Conservation (phyloP, 139 green algal species). For the Nannochloris sp. region DNA sequence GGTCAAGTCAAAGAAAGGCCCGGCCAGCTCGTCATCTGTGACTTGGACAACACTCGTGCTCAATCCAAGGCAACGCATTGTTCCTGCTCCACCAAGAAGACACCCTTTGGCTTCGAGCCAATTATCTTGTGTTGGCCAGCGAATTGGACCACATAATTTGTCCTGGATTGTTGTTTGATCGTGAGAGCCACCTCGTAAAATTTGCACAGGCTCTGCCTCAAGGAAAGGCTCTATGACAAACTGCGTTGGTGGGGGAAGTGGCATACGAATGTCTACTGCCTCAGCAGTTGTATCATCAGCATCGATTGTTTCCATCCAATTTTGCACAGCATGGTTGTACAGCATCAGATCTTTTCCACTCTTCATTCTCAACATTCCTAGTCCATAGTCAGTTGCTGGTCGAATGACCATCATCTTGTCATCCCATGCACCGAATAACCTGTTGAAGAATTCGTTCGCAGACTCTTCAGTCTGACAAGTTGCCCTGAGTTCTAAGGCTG, state of each 20-base stretch:
- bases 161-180: background rate
- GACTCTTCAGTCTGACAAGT: constrained; percentile 5
- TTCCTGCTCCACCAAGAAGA: constrained; percentile 13
- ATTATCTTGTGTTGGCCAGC: constrained; percentile 14
- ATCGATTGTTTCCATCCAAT: constrained; percentile 11
- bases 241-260: constrained; percentile 17
- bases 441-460: background rate
- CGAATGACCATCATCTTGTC: constrained; percentile 1
- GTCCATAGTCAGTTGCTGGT: constrained; percentile 7
- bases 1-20: background rate
- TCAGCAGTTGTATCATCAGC: constrained; percentile 1
- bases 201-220: background rate
- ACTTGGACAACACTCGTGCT: background rate
- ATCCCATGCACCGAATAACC: constrained; percentile 7
- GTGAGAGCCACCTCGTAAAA: background rate
- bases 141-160: background rate
- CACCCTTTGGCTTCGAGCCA: constrained; percentile 20
- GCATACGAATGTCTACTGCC: constrained; percentile 15
- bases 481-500: constrained; percentile 21
- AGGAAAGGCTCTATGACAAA: constrained; percentile 23
- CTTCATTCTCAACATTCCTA: background rate
- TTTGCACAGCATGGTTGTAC: constrained; percentile 11
- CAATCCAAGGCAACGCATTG: constrained; percentile 24
- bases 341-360: constrained; percentile 1
- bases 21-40: background rate